Evolutionary conservation across 768 basidiomycete species (phyloP), one percentile per base, ranked within the genome.

Genomic region (Amanita phalloides): DNA sequence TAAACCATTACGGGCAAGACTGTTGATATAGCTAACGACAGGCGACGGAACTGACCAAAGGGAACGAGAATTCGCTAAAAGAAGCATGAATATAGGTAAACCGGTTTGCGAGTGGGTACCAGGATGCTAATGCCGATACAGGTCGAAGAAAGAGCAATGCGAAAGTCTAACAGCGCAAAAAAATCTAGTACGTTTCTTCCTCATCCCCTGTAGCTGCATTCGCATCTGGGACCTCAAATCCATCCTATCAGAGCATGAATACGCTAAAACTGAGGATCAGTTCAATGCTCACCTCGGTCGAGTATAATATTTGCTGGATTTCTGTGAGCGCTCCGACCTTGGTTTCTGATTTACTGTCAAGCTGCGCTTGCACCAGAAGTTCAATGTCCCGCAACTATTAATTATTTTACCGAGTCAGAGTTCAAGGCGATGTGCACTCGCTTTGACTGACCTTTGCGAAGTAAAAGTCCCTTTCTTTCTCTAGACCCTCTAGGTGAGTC

Each of bases 381-480:
- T 99, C 96, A 59, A 99, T 98, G 53, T 95, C 88, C 32, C 96
- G 84, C 51, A 99, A 78, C 92, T 98, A 42, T 20, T 33, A 44
- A 42, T 46, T 3, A 7, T 49, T 49, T 17, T 44, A 4, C 6
- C 23, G 37, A 25, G 38, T 17, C 32, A 36, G 23, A 45, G 47
- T 44, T n/a, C 21, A 17, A 45, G 10, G 35, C 3, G 17, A 43
- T 43, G 36, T 23, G 23, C n/a, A 50, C 35, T 8, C 28, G 33
- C 11, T 30, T 28, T 38, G 26, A 60, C 75, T 44, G 58, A 95
- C 94, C 81, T 97, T 99, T 61, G 87, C 84, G 67, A 98, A 99
- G 69, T 99, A 99, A 67, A 99, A 98, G 66, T 98, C 94, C 43
- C 94, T 73, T 69, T 99, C 96, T 73, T 93, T 97, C 74, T 98